phyloP scores from a whole-genome alignment of 768 basidiomycete genomes.

The Russula virescens region DNA sequence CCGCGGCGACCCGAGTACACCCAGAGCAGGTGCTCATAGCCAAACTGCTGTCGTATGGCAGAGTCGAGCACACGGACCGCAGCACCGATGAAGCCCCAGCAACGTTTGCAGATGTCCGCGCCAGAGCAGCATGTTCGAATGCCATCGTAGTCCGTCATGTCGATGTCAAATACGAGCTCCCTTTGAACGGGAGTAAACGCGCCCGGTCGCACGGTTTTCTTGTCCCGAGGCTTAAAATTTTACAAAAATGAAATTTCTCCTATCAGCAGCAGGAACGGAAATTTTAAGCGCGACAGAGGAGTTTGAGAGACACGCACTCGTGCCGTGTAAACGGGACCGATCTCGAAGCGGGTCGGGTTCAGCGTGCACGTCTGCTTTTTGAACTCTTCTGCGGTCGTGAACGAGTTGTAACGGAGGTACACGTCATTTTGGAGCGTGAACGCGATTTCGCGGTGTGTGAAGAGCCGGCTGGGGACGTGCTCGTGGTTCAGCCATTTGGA shows the following conservation, averaged over 20 bases:
- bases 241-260: neutral
- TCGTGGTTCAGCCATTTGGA: conserved; percentile 95
- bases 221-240: conserved; percentile 78
- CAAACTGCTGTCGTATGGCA: conserved; percentile 82
- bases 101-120: conserved; percentile 84
- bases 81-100: conserved; percentile 92
- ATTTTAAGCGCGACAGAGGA: neutral
- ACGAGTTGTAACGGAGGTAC: conserved; percentile 94
- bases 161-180: conserved; percentile 98
- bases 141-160: conserved; percentile 98
- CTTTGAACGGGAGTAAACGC: conserved; percentile 70
- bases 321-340: conserved; percentile 88
- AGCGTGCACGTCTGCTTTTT: conserved; percentile 82
- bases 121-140: conserved; percentile 93
- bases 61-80: conserved; percentile 84
- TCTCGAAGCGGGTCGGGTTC: conserved; percentile 93
- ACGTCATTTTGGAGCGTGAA: conserved; percentile 89
- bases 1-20: conserved; percentile 98
- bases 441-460: conserved; percentile 92
- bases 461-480: conserved; percentile 69
- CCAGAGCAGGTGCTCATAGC: conserved; percentile 88
- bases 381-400: conserved; percentile 77
- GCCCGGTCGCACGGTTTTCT: conserved; percentile 68
- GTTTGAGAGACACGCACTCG: conserved; percentile 48
- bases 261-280: neutral